These are phyloP conservation scores for Parmales sp. DNA, from an alignment of 108 stramenopile genomes.

Conservation along the genomic window DNA sequence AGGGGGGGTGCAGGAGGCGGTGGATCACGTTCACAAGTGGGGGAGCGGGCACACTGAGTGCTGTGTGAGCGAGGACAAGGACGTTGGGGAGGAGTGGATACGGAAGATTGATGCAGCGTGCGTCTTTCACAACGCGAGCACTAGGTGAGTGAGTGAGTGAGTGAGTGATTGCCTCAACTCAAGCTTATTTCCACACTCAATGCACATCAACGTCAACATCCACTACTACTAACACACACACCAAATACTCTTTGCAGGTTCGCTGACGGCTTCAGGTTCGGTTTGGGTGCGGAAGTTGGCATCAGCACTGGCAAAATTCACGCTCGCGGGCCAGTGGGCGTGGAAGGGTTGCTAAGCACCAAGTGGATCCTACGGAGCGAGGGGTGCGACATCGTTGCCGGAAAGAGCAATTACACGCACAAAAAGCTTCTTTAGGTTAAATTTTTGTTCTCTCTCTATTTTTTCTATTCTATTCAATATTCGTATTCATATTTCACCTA, in stretches of 20 bases:
- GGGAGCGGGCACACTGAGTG: slow-evolving; percentile 92
- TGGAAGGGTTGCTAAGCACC: slow-evolving; percentile 87
- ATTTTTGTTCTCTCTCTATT: too few species aligned
- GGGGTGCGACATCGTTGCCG: not conserved
- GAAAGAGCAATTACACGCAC: not conserved
- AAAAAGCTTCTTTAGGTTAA: not conserved
- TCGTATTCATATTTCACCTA: too few species aligned
- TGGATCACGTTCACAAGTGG: slow-evolving; percentile 84
- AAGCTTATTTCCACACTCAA: too few species aligned
- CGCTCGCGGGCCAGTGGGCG: slow-evolving; percentile 92
- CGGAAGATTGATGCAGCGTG: slow-evolving; percentile 84
- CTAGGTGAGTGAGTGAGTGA: too few species aligned
- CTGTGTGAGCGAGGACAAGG: slow-evolving; percentile 76
- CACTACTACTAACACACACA: too few species aligned
- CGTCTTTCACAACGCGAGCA: slow-evolving; percentile 95
- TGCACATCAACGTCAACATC: too few species aligned
- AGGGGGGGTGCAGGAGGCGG: slow-evolving; percentile 68
- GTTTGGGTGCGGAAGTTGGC: slow-evolving; percentile 94
- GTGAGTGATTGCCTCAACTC: too few species aligned
- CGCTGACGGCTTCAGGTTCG: slow-evolving; percentile 96
- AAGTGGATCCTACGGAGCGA: slow-evolving; percentile 84
- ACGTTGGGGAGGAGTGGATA: slow-evolving; percentile 76
- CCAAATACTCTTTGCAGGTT: too few species aligned
- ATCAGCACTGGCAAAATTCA: slow-evolving; percentile 94
- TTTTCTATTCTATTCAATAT: too few species aligned